These are phyloP conservation scores for Pythium insidiosum DNA, from an alignment of 352 stramenopile species.

Conservation along the genomic window DNA sequence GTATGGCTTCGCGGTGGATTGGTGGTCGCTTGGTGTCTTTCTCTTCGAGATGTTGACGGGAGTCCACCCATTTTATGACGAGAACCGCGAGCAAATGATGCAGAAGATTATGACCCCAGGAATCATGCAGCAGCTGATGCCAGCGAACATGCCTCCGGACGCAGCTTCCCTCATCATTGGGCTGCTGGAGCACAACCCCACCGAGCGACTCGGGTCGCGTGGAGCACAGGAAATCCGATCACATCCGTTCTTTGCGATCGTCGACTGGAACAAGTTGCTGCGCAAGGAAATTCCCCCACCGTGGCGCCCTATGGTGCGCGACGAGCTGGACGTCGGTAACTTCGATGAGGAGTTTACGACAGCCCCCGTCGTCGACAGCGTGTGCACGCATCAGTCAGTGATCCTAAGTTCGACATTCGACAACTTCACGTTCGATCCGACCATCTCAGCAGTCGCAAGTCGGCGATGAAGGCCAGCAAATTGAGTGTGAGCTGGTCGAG, in stretches of 20 bases:
- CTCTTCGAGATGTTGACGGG: conserved; percentile 89
- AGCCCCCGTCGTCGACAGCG: conserved; percentile 65
- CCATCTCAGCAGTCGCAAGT: conserved; percentile 47
- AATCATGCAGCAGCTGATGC: conserved; percentile 50
- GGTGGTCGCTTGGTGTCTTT: conserved; percentile 89
- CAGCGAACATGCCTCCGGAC: conserved; percentile 51
- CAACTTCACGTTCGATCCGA: conserved; percentile 75
- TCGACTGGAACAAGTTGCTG: conserved; percentile 81
- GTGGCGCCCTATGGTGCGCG: conserved; percentile 53
- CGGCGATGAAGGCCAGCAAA: too few species aligned
- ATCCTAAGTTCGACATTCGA: conserved; percentile 52
- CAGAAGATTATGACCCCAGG: conserved; percentile 83
- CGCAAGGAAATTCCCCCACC: conserved; percentile 42
- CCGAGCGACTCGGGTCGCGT: conserved; percentile 47
- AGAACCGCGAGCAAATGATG: conserved; percentile 79
- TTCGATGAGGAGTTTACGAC: conserved; percentile 73
- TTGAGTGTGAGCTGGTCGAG: too few species aligned
- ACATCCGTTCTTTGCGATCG: conserved; percentile 80
- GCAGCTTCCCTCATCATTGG: conserved; percentile 65
- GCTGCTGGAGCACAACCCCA: conserved; percentile 71
- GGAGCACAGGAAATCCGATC: conserved; percentile 60
- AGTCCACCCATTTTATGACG: conserved; percentile 82
- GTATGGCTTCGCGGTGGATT: conserved; percentile 86
- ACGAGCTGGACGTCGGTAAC: conserved; percentile 73
- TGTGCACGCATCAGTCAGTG: conserved; percentile 59